Evolutionary conservation across 768 basidiomycete species (phyloP).

Genomic region (Lentinula edodes): DNA sequence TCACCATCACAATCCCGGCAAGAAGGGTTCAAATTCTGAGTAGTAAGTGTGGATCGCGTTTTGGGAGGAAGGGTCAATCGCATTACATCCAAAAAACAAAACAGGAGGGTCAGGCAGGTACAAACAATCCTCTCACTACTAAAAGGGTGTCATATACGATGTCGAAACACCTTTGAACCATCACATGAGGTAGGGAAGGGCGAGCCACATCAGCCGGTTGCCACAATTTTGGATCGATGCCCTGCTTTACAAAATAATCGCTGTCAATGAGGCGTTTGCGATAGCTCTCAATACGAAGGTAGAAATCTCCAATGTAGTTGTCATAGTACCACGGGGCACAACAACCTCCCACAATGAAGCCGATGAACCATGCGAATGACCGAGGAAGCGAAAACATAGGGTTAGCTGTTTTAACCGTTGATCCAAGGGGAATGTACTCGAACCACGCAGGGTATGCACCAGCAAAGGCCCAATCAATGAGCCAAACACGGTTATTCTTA

Average conservation of each 20-base stretch:
- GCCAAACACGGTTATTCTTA: conserved; percentile 9
- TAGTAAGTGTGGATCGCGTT: too few relatives aligned
- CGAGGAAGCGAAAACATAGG: background rate
- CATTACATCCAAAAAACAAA: too few relatives aligned
- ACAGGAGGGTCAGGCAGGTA: too few relatives aligned
- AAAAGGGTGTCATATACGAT: background rate
- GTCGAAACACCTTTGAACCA: background rate
- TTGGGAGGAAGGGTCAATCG: too few relatives aligned
- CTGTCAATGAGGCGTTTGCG: background rate
- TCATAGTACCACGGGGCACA: background rate
- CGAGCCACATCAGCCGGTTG: background rate
- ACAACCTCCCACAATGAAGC: conserved; percentile 1
- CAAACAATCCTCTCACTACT: background rate
- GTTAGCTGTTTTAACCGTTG: conserved; percentile 2
- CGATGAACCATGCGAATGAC: background rate
- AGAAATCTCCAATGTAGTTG: background rate
- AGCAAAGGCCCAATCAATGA: conserved; percentile 6
- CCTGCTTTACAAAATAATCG: background rate
- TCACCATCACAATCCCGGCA: too few relatives aligned
- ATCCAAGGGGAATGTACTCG: background rate
- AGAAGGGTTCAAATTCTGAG: too few relatives aligned
- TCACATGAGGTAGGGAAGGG: background rate
- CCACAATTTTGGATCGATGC: background rate
- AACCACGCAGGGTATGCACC: conserved; percentile 6
- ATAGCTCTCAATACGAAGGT: background rate